Percentiles rank a stretch among this genome's conserved stretches.
phyloP scores from a whole-genome alignment of 2,329 filamentous ascomycete species.

The Chlorencoelia australis region DNA sequence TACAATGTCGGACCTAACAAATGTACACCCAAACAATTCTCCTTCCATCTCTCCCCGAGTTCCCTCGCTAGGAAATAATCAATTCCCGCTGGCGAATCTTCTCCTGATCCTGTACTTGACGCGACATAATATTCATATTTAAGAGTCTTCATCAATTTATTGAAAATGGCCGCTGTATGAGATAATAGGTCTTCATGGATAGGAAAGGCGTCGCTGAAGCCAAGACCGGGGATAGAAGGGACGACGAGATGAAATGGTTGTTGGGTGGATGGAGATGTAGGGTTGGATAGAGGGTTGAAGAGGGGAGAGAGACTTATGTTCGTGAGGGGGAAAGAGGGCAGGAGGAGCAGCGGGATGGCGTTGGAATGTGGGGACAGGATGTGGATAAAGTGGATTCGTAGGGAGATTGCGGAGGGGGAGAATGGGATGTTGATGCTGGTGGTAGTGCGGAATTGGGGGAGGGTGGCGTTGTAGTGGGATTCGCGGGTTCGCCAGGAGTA shows the following conservation, averaged over 20 bases:
- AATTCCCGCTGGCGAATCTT: conserved; percentile 36
- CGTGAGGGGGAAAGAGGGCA: conserved; percentile 56
- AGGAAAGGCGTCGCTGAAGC: conserved; percentile 53
- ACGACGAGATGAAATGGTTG: conserved; percentile 57
- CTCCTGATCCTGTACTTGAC: conserved; percentile 41
- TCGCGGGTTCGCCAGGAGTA: conserved; percentile 57
- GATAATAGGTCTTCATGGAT: conserved; percentile 29
- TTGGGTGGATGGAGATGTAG: conserved; percentile 32
- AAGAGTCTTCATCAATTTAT: conserved; percentile 49
- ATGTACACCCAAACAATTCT: conserved; percentile 49
- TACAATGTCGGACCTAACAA: conserved; percentile 47
- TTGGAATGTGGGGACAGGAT: conserved; percentile 40
- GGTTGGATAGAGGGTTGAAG: conserved; percentile 44
- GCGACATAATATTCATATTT: conserved; percentile 49
- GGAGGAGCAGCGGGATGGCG: conserved; percentile 52
- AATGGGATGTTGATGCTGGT: conserved; percentile 5
- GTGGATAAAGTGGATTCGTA: conserved; percentile 58
- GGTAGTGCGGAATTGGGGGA: conserved; percentile 54
- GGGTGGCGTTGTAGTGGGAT: conserved; percentile 41
- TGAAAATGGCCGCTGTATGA: conserved; percentile 45
- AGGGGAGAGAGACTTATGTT: conserved; percentile 49
- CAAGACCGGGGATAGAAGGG: conserved; percentile 54
- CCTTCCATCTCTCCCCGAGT: conserved; percentile 37
- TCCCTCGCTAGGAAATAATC: conserved; percentile 41
- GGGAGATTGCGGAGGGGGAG: conserved; percentile 20